Conservation (phyloP, 83 land plant species). For the Diphasiastrum complanatum region DNA sequence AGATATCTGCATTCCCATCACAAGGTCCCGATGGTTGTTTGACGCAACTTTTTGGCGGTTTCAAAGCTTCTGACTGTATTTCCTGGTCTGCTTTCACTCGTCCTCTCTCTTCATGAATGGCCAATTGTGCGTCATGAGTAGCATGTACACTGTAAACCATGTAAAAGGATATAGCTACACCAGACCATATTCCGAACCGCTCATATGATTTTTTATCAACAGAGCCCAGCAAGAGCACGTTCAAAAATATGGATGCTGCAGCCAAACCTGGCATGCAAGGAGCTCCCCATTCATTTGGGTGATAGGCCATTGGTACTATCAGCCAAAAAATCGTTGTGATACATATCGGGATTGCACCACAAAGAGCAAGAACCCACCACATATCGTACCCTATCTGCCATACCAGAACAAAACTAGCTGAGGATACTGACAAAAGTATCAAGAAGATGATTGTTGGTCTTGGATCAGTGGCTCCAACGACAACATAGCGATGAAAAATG, state of each 20-base stretch:
- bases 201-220: conserved; percentile 39
- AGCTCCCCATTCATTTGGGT: conserved; percentile 57
- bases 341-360: conserved; percentile 19
- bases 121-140: conserved; percentile 52
- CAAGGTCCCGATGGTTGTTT: too few relatives aligned
- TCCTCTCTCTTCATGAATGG: too few relatives aligned
- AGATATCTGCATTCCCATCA: too few relatives aligned
- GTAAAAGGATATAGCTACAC: conserved; percentile 44
- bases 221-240: conserved; percentile 59
- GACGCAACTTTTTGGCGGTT: too few relatives aligned
- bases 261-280: conserved; percentile 79
- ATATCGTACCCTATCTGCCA: conserved; percentile 34
- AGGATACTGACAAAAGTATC: conserved; percentile 28
- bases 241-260: conserved; percentile 62
- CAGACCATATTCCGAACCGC: conserved; percentile 59
- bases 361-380: conserved; percentile 18
- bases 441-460: conserved; percentile 45
- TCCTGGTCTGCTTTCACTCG: too few relatives aligned
- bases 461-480: conserved; percentile 45
- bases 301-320: conserved; percentile 35
- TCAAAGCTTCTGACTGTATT: too few relatives aligned
- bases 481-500: conserved; percentile 64
- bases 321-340: conserved; percentile 38
- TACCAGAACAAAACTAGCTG: conserved; percentile 48
- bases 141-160: conserved; percentile 64